Evolutionary conservation across 257 asterid species (phyloP), one percentile per base, ranked within the genome.

Genomic region (Nicotiana sylvestris): DNA sequence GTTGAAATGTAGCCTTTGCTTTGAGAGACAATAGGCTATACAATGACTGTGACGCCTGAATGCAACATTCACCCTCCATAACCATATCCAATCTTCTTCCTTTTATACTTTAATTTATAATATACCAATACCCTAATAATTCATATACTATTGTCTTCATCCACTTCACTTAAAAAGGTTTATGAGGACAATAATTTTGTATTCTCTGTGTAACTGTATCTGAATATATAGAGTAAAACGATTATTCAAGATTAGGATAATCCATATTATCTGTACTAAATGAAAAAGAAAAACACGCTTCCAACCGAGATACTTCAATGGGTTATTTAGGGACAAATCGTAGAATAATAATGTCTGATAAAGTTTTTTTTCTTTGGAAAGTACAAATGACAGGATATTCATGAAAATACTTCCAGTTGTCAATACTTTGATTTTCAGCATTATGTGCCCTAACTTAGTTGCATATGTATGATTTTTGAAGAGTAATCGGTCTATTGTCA

Each of bases 1-100:
- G 68, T 57, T 16, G 89, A 84, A 82, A 82, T 61, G 53, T 78
- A 83, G 87, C 79, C 49, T 49, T 49, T 84, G 76, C 87, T 88
- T 84, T 88, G 61, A 69, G 88, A 85, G 89, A 88, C 89, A 88
- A 66, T 68, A 53, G 49, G 82, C 81, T 83, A 85, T 62, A 55
- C 80, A 66, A 57, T 84, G 89, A 88, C 66, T 67, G 69, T 77
- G 91, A 88, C 85, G 56, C 74, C 2, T 21, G 88, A 84, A 84
- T 77, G 84, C 51, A 81, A 84, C 91, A 81, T 29, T 56, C 60
- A 62, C 57, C 65, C 9, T 69, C 72, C 43, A 60, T 43, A 69
- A 21, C 66, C 61, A 74, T 70, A 70, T 70, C 78, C 37, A 25
- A 21, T 21, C 11, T 43, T 25, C 25, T 72, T 25, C 9, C 33